Evolutionary conservation across 2,329 filamentous ascomycete species (phyloP), one percentile per base, ranked within the genome.

Genomic region (Dactylellina cionopaga): DNA sequence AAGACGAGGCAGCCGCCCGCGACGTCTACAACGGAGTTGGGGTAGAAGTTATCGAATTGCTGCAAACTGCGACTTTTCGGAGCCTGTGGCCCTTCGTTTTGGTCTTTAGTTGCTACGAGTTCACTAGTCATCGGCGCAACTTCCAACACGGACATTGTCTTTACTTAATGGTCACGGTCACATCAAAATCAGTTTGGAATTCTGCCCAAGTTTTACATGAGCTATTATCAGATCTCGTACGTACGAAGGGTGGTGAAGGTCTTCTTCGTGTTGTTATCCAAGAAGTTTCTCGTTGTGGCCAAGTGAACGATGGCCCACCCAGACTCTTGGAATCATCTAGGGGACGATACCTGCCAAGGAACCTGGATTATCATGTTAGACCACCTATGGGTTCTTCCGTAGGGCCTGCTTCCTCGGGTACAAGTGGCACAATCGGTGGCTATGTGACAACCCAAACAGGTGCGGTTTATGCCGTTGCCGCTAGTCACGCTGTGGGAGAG

Each of bases 51-150:
- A 24, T 59, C 33, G 44, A 64, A 19, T 24, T 71, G 31, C 43
- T 71, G 5, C 41, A 39, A 19, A 43, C 3, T 13, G 44, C 11
- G 5, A 17, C 29, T 11, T 64, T 58, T 24, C 35, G 58, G 27
- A 24, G 25, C 24, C 44, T 71, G 2, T 64, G 66, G 66, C 66
- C 66, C 10, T 71, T 71, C 27, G 52, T 60, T 13, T 33, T 64
- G 35, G 66, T 64, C 19, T 71, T 64, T 22, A 71, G 66, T 35
- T 71, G 66, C 58, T 71, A 64, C 35, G 66, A 71, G 52, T 71
- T 71, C 47, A 71, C 66, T 31, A 64, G 66, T 39, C 58, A 64
- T 17, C 51, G 66, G 15, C 58, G 66, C 27, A 33, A 64, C 37
- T 71, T 71, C 29, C 66, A 64, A 22, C 66, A 71, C 51, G 66